These are phyloP conservation scores for Diaporthe sp. DNA, from an alignment of 2,329 filamentous ascomycete species.

Conservation along the genomic window DNA sequence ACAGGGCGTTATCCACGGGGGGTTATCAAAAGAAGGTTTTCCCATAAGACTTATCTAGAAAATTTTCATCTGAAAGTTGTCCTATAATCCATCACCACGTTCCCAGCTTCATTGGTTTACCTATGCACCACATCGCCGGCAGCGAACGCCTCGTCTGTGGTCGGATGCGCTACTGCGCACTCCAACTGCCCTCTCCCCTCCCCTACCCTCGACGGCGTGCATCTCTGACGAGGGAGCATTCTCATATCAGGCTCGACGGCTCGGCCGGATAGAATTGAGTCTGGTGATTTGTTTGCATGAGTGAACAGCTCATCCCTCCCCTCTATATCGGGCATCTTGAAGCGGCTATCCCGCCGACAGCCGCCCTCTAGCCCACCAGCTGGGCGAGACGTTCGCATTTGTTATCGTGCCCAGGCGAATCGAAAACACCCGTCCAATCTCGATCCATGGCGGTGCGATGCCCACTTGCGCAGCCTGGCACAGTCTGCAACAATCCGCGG, in stretches of 20 bases:
- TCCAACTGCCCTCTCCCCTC: background rate
- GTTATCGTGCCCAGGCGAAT: slow-evolving; percentile 36
- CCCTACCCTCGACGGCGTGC: background rate
- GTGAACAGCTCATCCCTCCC: slow-evolving; percentile 28
- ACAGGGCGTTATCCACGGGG: too few relatives aligned
- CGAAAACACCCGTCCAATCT: slow-evolving; percentile 23
- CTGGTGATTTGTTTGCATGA: slow-evolving; percentile 31
- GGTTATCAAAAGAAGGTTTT: too few relatives aligned
- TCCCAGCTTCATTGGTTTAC: background rate
- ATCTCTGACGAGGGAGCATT: slow-evolving; percentile 16
- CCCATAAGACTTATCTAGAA: too few relatives aligned
- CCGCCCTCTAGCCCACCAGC: slow-evolving; percentile 32
- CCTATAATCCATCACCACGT: background rate
- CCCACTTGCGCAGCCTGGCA: slow-evolving; percentile 22
- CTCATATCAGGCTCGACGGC: slow-evolving; percentile 15
- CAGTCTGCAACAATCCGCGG: slow-evolving; percentile 40
- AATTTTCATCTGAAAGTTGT: background rate
- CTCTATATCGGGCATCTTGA: slow-evolving; percentile 42
- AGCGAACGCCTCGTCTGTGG: slow-evolving; percentile 9
- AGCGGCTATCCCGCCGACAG: slow-evolving; percentile 41
- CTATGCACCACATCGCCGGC: slow-evolving; percentile 4
- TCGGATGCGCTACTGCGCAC: slow-evolving; percentile 6
- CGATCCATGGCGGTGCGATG: slow-evolving; percentile 4
- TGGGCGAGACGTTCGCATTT: slow-evolving; percentile 23
- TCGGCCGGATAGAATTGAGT: slow-evolving; percentile 26